phyloP scores from a whole-genome alignment of 768 basidiomycete genomes.

The Cubamyces lactineus region DNA sequence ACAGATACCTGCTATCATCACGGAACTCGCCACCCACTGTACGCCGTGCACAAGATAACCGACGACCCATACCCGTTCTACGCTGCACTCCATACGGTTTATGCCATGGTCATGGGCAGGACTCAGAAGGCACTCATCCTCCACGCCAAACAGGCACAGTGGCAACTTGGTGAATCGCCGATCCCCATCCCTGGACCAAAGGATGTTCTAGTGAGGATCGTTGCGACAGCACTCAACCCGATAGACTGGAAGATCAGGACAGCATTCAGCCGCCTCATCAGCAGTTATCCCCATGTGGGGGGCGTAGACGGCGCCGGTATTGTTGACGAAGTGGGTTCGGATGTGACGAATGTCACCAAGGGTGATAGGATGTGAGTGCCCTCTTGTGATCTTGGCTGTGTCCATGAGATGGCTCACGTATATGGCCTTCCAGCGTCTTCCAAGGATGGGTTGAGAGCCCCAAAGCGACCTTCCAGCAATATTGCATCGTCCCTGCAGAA shows the following conservation, averaged over 20 bases:
- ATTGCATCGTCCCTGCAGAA: slow-evolving; percentile 31
- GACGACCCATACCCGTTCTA: too few relatives aligned
- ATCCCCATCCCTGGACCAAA: slow-evolving; percentile 49
- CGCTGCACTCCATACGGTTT: too few relatives aligned
- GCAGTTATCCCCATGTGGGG: slow-evolving; percentile 27
- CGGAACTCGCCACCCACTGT: too few relatives aligned
- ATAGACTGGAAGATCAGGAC: slow-evolving; percentile 54
- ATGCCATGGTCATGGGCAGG: too few relatives aligned
- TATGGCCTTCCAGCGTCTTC: slow-evolving; percentile 18
- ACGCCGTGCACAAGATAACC: too few relatives aligned
- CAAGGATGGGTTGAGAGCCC: slow-evolving; percentile 26
- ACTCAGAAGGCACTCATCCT: slow-evolving; percentile 24
- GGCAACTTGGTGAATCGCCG: neutral
- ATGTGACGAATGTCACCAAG: slow-evolving; percentile 36
- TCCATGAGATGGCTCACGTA: too few relatives aligned
- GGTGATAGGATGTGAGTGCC: slow-evolving; percentile 38
- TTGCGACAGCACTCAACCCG: slow-evolving; percentile 54
- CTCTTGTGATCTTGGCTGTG: neutral
- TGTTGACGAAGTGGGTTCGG: slow-evolving; percentile 38
- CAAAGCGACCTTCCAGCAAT: slow-evolving; percentile 33
- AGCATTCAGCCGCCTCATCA: slow-evolving; percentile 26
- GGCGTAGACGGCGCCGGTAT: slow-evolving; percentile 28
- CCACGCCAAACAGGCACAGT: neutral
- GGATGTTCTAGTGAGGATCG: slow-evolving; percentile 51
- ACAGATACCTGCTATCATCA: too few relatives aligned